Base-by-base conservation (phyloP, 2,329 filamentous ascomycete genomes). In the Paecilomyces sp. region DNA sequence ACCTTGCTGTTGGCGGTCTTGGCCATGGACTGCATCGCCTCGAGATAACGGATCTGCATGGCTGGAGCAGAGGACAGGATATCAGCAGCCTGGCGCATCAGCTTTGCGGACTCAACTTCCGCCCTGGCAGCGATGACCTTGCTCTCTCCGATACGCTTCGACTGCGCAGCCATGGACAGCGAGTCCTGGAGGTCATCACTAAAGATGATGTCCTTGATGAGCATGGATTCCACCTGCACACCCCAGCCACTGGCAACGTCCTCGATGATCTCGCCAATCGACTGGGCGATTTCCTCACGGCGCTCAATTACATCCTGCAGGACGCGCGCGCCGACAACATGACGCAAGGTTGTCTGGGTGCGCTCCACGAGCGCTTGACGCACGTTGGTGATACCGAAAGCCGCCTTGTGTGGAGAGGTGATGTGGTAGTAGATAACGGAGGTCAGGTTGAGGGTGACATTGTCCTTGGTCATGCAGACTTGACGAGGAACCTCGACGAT, bases 371-470 rank as follows among this genome's bases (percentile, higher is more conserved):
- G 89, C n/a, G 94, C 94, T 78, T 96, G 92, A 67, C 90, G 89
- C 62, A 99, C 89, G 75, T 97, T 94, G 77, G 88, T 83, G 74
- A 99, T 97, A 66, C 94, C 94, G 73, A 97, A 99, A 61, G 94
- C 93, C 61, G 93, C 92, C 80, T 96, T 97, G 84, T 97, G 93
- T 1, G 94, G 94, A 30, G 90, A 89, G 58, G 88, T 90, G 71
- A 99, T 93, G 82, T 96, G 92, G 81, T 99, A 99, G 84, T 99
- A 99, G 79, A 99, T 97, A 73, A 99, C 94, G 5, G 91, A 96
- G 55, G 92, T 97, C 66, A 99, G 83, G 69, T 92, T 88, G 51
- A 99, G 83, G 54, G 90, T 96, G 64, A 97, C 94, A 70, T 99
- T 99, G 82, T 99, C 94, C 81, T 97, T 97, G 75, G 94, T 99